A percentile compares a stretch with the other conserved stretches of the same genome.
phyloP scores from a whole-genome alignment of 169 alveolate species.

The Gregarina niphandrodes region DNA sequence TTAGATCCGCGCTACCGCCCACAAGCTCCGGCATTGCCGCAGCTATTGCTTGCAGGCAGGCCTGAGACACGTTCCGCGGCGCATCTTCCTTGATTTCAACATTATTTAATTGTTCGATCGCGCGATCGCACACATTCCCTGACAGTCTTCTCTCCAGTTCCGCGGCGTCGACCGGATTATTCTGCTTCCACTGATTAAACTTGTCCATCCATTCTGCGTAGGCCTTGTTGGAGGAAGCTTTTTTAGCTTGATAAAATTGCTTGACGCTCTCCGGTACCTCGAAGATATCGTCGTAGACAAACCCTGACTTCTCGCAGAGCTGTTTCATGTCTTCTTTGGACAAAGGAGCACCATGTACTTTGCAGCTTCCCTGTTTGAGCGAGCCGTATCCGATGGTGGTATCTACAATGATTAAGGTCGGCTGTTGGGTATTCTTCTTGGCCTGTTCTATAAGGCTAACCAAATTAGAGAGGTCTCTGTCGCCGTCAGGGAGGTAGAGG shows the following conservation, averaged over 20 bases:
- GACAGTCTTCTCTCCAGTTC: slow-evolving; percentile 1
- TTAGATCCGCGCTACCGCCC: slow-evolving; percentile 44
- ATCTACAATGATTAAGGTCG: slow-evolving; percentile 30
- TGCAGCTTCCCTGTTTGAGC: slow-evolving; percentile 36
- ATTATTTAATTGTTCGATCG: not conserved
- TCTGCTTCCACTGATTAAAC: not conserved
- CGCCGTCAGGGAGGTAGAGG: slow-evolving; percentile 17
- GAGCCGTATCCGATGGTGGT: slow-evolving; percentile 39
- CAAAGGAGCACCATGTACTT: slow-evolving; percentile 47
- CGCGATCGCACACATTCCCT: not conserved
- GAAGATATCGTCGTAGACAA: slow-evolving; percentile 29
- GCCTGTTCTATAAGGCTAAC: slow-evolving; percentile 27
- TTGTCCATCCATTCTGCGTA: not conserved
- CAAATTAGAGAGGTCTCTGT: slow-evolving; percentile 7
- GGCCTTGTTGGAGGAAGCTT: not conserved
- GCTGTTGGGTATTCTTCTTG: slow-evolving; percentile 35
- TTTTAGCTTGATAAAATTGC: slow-evolving; percentile 4
- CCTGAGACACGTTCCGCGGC: slow-evolving; percentile 10
- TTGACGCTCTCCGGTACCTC: slow-evolving; percentile 30
- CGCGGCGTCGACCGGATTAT: not conserved
- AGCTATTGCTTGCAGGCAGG: slow-evolving; percentile 8
- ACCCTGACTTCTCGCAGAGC: slow-evolving; percentile 22
- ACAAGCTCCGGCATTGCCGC: slow-evolving; percentile 29
- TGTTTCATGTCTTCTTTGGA: slow-evolving; percentile 36
- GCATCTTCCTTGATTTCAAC: slow-evolving; percentile 3